Base-by-base conservation (phyloP, 169 alveolate species). In the Plasmodium chabaudi region DNA sequence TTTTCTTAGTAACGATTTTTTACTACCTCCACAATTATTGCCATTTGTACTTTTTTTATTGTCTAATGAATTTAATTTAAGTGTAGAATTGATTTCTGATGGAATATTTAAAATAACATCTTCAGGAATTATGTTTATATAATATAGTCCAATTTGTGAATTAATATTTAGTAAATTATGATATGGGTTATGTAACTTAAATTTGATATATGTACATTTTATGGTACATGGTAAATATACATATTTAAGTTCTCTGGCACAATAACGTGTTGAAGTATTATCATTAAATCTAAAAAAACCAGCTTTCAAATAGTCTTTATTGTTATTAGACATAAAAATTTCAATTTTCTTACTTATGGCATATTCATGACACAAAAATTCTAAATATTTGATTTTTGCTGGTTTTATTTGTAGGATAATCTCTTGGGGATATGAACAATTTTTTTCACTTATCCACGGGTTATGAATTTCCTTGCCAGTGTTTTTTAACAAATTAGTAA, bases 161-260 rank as follows among this genome's bases (percentile, higher is more conserved):
- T 79, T 61, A 53, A 47, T 55, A 44, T 79, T 79, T 79, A 79
- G 21, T 21, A 51, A 65, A 51, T 79, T 79, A 21, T 69, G 65
- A 65, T 79, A 67, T 57, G 89, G 89, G 9, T 25, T 67, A 67
- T 79, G 57, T 53, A 79, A 71, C 49, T 53, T 64, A 55, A 79
- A 79, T 67, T 79, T 79, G 84, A 79, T 67, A 79, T 21, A 79
- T 57, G 82, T 67, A 67, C 89, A 79, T 79, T 79, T 79, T 42
- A 79, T 79, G 65, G 89, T 42, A 51, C 89, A 79, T 60, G 89
- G 89, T 27, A 79, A 79, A 79, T 79, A 79, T 6, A 79, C 89
- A 79, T 79, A 79, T 79, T 79, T 79, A 69, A 79, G 89, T 65
- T 79, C 89, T 65, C 82, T 79, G 47, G 89, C 89, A 79, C 79